Evolutionary conservation across 2,329 filamentous ascomycete species (phyloP).

Genomic region (Zasmidium citrigriseum): DNA sequence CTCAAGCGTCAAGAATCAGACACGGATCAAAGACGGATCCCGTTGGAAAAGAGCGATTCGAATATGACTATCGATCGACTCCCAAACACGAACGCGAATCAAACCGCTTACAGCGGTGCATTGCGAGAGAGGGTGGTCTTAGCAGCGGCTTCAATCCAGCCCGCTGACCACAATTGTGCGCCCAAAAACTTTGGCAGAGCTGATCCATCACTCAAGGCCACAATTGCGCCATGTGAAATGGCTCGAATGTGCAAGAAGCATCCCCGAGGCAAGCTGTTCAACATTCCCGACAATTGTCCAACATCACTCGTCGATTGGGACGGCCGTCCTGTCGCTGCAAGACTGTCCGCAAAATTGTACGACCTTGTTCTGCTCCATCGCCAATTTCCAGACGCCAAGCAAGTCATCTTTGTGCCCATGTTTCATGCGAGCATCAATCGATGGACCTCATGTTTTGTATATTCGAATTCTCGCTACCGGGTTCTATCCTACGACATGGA

Average conservation of each 20-base stretch:
- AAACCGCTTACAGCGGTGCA: slow-evolving; percentile 13
- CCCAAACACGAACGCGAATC: neutral
- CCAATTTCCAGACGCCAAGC: slow-evolving; percentile 47
- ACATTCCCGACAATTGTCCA: slow-evolving; percentile 21
- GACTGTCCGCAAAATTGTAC: slow-evolving; percentile 19
- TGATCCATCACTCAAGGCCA: slow-evolving; percentile 21
- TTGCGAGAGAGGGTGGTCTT: slow-evolving; percentile 22
- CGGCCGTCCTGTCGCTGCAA: slow-evolving; percentile 16
- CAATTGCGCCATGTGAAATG: slow-evolving; percentile 21
- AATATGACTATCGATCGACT: neutral
- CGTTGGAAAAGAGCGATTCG: no score
- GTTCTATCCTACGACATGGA: slow-evolving; percentile 39
- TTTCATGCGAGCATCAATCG: slow-evolving; percentile 47
- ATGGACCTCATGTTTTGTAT: slow-evolving; percentile 37
- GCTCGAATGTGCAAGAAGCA: slow-evolving; percentile 23
- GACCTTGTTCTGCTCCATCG: slow-evolving; percentile 25
- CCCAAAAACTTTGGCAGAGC: slow-evolving; percentile 22
- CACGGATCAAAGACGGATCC: neutral
- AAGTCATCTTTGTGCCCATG: slow-evolving; percentile 53
- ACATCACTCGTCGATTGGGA: slow-evolving; percentile 22
- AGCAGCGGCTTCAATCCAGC: slow-evolving; percentile 21
- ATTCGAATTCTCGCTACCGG: slow-evolving; percentile 45
- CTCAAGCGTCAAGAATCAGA: slow-evolving; percentile 7
- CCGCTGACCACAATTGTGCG: slow-evolving; percentile 1
- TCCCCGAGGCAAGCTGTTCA: slow-evolving; percentile 23